Base-by-base conservation (phyloP, 2,329 filamentous ascomycete genomes). In the Coniochaeta sp. region DNA sequence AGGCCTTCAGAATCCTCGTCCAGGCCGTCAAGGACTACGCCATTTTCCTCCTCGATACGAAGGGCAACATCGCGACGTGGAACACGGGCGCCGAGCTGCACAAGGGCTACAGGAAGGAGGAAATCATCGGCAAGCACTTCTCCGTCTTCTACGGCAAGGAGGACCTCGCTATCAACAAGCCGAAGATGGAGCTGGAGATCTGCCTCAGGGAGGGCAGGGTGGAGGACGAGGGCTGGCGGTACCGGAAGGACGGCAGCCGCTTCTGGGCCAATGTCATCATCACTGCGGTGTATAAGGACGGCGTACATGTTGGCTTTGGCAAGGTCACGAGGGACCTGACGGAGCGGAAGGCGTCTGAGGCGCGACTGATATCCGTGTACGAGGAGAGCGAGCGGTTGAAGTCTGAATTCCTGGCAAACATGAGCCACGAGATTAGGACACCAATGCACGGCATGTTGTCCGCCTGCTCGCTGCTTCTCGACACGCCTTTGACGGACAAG, bases 381-480 rank as follows among this genome's bases (percentile, higher is more conserved):
- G 80, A 84, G 58, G 80, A 84, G 62, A 76, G 79, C n/a, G 76
- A 78, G n/a, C 78, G 77, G 56, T 64, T 84, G 53, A 84, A 84
- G 62, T 79, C 74, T 4, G 78, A 82, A 27, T 85, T 84, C 55
- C 63, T 83, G 24, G 79, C 78, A 49, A 82, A 84, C 60, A 84
- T 85, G 76, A 78, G 74, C 48, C 82, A 85, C 58, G 81, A 85
- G 61, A 81, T 85, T 51, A 73, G 81, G 38, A 85, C 81, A 0
- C 82, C 82, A 0, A 83, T 85, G 75, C 80, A 84, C 57, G 81
- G 79, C 31, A 78, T 85, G 71, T 68, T 82, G 20, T 74, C 79
- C 14, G 81, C 80, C n/a, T 71, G 79, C 53, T 72, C 76, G 13
- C 73, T 85, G 55, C 70, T 85, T 4, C 68, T 77, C 18, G 77